Conservation (phyloP, 306 rosid genomes). For the Inga laurina region DNA sequence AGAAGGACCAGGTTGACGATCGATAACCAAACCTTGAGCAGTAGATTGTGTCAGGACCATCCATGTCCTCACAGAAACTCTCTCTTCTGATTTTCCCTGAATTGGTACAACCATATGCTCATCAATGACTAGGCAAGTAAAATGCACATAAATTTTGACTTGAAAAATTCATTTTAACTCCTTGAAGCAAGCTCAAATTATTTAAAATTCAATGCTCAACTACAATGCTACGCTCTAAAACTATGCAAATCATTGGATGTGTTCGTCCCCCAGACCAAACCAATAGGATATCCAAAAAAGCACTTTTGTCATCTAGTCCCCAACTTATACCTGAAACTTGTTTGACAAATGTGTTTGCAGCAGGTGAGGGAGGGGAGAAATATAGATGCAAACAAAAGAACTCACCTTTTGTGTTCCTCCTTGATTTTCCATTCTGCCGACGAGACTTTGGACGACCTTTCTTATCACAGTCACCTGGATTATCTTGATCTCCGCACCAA, state of each 20-base stretch:
- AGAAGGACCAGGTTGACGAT: constrained; percentile 66
- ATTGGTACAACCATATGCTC: neutral
- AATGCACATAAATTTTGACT: neutral
- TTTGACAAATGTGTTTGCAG: neutral
- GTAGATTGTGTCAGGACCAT: constrained; percentile 57
- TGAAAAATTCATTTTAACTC: constrained; percentile 15
- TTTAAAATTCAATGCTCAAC: neutral
- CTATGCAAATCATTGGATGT: constrained; percentile 12
- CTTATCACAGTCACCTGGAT: constrained; percentile 39
- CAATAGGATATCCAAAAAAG: neutral
- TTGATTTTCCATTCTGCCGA: constrained; percentile 45
- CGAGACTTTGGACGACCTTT: constrained; percentile 55
- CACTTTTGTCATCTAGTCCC: neutral
- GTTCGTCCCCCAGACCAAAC: neutral
- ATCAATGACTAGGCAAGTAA: constrained; percentile 26
- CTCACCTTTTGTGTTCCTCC: constrained; percentile 64
- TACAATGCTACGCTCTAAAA: neutral
- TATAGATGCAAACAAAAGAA: constrained; percentile 13
- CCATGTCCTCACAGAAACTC: constrained; percentile 47
- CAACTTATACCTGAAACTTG: constrained; percentile 16
- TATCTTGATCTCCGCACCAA: constrained; percentile 33
- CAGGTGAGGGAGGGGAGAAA: constrained; percentile 7
- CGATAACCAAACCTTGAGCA: constrained; percentile 58
- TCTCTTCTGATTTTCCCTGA: constrained; percentile 49
- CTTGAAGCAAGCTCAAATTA: neutral